These are phyloP conservation scores for Dendrobium officinale DNA, from an alignment of 106 monocot species.

Conservation along the genomic window DNA sequence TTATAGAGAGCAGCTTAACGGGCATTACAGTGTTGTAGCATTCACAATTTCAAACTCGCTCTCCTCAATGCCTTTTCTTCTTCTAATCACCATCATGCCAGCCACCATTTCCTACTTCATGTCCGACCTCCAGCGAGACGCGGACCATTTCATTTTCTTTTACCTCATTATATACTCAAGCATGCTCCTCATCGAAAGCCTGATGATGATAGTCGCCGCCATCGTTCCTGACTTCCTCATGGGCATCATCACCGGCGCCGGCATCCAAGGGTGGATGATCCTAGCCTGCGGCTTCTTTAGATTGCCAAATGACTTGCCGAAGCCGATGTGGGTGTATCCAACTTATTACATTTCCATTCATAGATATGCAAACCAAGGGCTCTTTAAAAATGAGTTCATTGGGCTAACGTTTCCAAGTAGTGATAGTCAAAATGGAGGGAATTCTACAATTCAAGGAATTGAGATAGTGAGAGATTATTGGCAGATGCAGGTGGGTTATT, in stretches of 20 bases:
- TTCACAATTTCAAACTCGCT: conserved; percentile 13
- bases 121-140: conserved; percentile 3
- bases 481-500: conserved; percentile 17
- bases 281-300: conserved; percentile 12
- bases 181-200: conserved; percentile 14
- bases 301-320: conserved; percentile 10
- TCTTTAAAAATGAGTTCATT: conserved; percentile 23
- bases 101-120: conserved; percentile 14
- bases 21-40: conserved; percentile 18
- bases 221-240: conserved; percentile 24
- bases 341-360: conserved; percentile 15
- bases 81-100: conserved; percentile 10
- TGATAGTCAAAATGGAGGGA: neutral
- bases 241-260: conserved; percentile 27
- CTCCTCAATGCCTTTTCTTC: conserved; percentile 16
- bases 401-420: conserved; percentile 12
- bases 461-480: conserved; percentile 8
- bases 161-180: conserved; percentile 7
- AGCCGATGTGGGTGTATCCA: conserved; percentile 21
- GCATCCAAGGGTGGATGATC: conserved; percentile 15
- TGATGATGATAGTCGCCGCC: conserved; percentile 25
- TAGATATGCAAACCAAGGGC: conserved; percentile 13
- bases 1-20: conserved; percentile 14
- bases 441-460: neutral
- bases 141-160: conserved; percentile 15